A percentile compares a stretch with the other conserved stretches of the same genome.
phyloP scores from a whole-genome alignment of 108 stramenopile genomes.

The Schizochytrium sp. region DNA sequence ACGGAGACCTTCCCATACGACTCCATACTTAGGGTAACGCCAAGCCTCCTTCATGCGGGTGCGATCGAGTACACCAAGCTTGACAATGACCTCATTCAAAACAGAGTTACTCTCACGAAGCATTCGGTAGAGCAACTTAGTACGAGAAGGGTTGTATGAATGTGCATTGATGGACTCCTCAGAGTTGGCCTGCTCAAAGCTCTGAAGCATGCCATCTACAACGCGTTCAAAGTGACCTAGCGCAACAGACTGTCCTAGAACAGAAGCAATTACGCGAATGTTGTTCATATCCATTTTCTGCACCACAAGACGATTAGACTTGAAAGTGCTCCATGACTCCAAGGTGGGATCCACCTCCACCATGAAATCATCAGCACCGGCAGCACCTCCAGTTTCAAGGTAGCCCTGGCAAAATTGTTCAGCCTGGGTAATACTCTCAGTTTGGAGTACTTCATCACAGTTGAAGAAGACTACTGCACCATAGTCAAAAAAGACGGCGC shows the following conservation, averaged over 20 bases:
- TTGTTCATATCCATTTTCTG: constrained; percentile 87
- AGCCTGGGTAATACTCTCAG: constrained; percentile 74
- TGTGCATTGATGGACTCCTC: not conserved
- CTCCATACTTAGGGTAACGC: constrained; percentile 87
- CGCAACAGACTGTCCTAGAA: constrained; percentile 91
- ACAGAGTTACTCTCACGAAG: constrained; percentile 84
- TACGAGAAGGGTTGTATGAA: constrained; percentile 60
- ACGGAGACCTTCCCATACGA: constrained; percentile 83
- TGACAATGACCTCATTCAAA: constrained; percentile 88
- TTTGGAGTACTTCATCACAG: constrained; percentile 78
- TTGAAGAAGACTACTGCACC: constrained; percentile 92
- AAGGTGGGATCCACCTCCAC: constrained; percentile 78
- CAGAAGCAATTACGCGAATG: constrained; percentile 86
- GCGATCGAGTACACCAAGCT: constrained; percentile 89
- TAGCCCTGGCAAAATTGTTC: constrained; percentile 80
- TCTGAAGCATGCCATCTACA: constrained; percentile 85
- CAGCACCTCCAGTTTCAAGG: constrained; percentile 80
- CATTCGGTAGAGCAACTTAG: constrained; percentile 78
- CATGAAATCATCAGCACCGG: constrained; percentile 86
- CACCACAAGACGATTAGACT: constrained; percentile 71
- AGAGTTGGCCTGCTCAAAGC: constrained; percentile 72
- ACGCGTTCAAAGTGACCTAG: constrained; percentile 89
- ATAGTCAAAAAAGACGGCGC: constrained; percentile 87
- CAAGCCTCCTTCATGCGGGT: constrained; percentile 82
- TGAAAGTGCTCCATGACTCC: constrained; percentile 45